Conservation (phyloP, 495 filamentous ascomycete genomes). For the Annulohypoxylon nitens region DNA sequence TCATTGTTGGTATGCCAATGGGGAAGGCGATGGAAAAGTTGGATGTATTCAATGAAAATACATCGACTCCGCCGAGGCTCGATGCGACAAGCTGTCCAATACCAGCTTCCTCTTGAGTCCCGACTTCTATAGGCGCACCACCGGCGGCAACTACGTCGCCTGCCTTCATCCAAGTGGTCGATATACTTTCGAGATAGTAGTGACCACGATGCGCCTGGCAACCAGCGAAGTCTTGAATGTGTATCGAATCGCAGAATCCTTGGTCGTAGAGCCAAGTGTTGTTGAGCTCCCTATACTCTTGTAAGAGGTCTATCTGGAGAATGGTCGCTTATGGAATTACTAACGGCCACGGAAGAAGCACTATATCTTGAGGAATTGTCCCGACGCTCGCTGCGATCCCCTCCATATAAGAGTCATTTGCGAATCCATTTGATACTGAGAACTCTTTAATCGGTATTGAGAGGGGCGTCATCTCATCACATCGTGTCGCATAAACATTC, state of each 20-base stretch:
- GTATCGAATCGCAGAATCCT: neutral
- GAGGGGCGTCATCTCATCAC: neutral
- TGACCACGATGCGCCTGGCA: neutral
- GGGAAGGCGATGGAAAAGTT: neutral
- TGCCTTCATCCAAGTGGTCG: neutral
- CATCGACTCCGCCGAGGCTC: neutral
- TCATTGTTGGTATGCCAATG: neutral
- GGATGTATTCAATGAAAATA: neutral
- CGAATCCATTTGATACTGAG: neutral
- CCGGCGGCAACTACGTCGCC: neutral
- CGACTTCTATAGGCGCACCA: neutral
- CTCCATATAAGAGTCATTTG: neutral
- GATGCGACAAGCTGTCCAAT: neutral
- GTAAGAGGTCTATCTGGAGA: neutral
- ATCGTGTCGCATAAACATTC: neutral
- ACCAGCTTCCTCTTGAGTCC: neutral
- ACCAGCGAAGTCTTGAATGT: neutral
- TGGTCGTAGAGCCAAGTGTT: conserved; percentile 4
- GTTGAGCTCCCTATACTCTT: conserved; percentile 2
- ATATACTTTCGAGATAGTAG: neutral
- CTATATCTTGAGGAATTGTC: conserved; percentile 4
- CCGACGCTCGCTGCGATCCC: conserved; percentile 9
- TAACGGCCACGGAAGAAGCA: conserved; percentile 4
- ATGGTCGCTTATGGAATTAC: neutral
- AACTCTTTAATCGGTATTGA: conserved; percentile 1